Evolutionary conservation across 176 grass and related monocot genomes (phyloP).

Genomic region (Juncus inflexus): DNA sequence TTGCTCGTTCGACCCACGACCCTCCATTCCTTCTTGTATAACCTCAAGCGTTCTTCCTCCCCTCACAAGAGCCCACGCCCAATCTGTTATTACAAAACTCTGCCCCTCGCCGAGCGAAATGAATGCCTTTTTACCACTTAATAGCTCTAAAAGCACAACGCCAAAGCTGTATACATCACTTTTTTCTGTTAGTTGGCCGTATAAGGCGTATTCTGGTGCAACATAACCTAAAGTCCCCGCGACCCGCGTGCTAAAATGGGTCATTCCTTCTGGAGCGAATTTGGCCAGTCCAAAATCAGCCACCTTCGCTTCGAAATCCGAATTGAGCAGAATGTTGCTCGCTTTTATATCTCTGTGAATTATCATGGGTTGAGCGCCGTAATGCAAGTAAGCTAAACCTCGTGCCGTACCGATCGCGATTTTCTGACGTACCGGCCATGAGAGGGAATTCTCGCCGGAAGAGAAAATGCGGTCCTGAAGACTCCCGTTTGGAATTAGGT

Average conservation of each 20-base stretch:
- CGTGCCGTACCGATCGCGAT: slow-evolving; percentile 72
- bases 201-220: slow-evolving; percentile 78
- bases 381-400: slow-evolving; percentile 69
- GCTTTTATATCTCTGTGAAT: slow-evolving; percentile 99
- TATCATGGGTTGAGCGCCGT: slow-evolving; percentile 54
- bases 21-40: slow-evolving; percentile 78
- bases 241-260: slow-evolving; percentile 85
- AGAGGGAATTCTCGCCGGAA: slow-evolving; percentile 36
- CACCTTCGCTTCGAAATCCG: slow-evolving; percentile 73
- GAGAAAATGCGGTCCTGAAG: slow-evolving; percentile 78
- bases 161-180: slow-evolving; percentile 88
- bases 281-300: slow-evolving; percentile 94
- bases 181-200: slow-evolving; percentile 93
- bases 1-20: slow-evolving; percentile 46
- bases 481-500: slow-evolving; percentile 90
- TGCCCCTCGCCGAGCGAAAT: slow-evolving; percentile 68
- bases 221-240: slow-evolving; percentile 89
- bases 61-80: slow-evolving; percentile 84
- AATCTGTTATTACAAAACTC: slow-evolving; percentile 69
- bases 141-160: slow-evolving; percentile 81
- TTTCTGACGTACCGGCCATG: slow-evolving; percentile 69
- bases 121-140: slow-evolving; percentile 80
- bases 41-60: slow-evolving; percentile 50
- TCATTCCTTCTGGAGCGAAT: slow-evolving; percentile 88
- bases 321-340: slow-evolving; percentile 76